These are phyloP conservation scores for Ophiostoma montium DNA, from an alignment of 2,329 filamentous ascomycete species.

Conservation along the genomic window DNA sequence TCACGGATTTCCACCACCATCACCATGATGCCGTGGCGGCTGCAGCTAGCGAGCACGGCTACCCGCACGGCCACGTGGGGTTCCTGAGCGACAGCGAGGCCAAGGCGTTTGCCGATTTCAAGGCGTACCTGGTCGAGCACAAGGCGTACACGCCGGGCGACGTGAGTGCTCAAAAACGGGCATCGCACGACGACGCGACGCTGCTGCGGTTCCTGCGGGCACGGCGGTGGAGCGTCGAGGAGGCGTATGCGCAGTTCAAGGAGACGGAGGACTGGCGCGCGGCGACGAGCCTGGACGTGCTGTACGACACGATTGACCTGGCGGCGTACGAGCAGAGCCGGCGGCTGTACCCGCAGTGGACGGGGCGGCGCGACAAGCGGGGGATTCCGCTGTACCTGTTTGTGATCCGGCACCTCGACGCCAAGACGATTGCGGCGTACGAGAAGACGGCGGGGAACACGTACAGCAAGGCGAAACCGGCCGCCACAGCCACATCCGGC, in stretches of 20 bases:
- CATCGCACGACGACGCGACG: constrained; percentile 60
- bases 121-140: constrained; percentile 48
- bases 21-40: constrained; percentile 12
- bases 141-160: constrained; percentile 42
- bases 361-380: constrained; percentile 66
- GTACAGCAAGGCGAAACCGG: constrained; percentile 42
- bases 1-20: constrained; percentile 1
- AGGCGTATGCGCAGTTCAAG: constrained; percentile 71
- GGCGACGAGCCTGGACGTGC: constrained; percentile 59
- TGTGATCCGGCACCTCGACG: constrained; percentile 70
- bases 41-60: constrained; percentile 30
- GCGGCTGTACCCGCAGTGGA: constrained; percentile 88
- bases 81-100: constrained; percentile 59
- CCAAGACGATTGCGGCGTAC: constrained; percentile 67
- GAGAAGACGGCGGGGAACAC: constrained; percentile 50
- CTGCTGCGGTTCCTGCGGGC: constrained; percentile 76
- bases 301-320: constrained; percentile 79
- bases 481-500: too few relatives aligned
- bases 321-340: constrained; percentile 71
- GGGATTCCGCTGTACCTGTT: constrained; percentile 89
- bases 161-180: constrained; percentile 23
- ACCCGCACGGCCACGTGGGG: constrained; percentile 66
- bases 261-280: constrained; percentile 80
- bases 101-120: constrained; percentile 56
- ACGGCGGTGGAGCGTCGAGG: constrained; percentile 62